These are phyloP conservation scores for Botryotinia calthae DNA, from an alignment of 2,329 filamentous ascomycete genomes.

Conservation along the genomic window DNA sequence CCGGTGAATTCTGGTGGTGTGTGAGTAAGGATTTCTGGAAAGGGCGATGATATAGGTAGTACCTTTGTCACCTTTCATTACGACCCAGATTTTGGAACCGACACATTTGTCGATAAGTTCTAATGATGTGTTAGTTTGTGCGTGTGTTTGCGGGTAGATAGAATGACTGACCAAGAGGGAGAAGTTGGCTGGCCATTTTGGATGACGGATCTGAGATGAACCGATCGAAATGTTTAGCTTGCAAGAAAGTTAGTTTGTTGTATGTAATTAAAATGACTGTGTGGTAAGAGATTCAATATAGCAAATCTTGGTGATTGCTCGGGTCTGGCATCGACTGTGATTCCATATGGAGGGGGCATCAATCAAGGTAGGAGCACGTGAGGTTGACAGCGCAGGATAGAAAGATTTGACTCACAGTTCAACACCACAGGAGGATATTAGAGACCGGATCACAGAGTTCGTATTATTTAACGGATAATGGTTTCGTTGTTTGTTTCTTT, in stretches of 20 bases:
- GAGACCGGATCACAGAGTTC: not conserved
- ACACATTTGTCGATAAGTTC: constrained; percentile 99
- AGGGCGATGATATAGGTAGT: constrained; percentile 26
- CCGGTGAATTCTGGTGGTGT: constrained; percentile 78
- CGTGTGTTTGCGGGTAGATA: constrained; percentile 28
- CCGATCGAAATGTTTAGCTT: not conserved
- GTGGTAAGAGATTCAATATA: not conserved
- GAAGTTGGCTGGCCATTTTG: constrained; percentile 37
- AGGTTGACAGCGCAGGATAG: not conserved
- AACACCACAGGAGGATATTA: not conserved
- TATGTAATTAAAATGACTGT: not conserved
- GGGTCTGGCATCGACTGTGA: not conserved
- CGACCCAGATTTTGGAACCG: constrained; percentile 94
- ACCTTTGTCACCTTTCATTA: constrained; percentile 99
- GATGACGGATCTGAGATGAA: not conserved
- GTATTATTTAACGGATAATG: not conserved
- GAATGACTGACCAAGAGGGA: constrained; percentile 33
- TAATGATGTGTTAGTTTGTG: constrained; percentile 42
- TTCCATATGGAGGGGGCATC: not conserved
- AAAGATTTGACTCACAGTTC: constrained; percentile 9
- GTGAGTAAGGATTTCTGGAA: not conserved
- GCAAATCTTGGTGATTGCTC: not conserved
- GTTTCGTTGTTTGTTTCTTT: constrained; percentile 4
- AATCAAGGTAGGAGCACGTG: constrained; percentile 18
- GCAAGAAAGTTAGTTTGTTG: not conserved